Percentiles rank a stretch among this genome's conserved stretches.
These are phyloP conservation scores for Rhodofomes roseus DNA, from an alignment of 1,284 basidiomycete species.

Conservation along the genomic window DNA sequence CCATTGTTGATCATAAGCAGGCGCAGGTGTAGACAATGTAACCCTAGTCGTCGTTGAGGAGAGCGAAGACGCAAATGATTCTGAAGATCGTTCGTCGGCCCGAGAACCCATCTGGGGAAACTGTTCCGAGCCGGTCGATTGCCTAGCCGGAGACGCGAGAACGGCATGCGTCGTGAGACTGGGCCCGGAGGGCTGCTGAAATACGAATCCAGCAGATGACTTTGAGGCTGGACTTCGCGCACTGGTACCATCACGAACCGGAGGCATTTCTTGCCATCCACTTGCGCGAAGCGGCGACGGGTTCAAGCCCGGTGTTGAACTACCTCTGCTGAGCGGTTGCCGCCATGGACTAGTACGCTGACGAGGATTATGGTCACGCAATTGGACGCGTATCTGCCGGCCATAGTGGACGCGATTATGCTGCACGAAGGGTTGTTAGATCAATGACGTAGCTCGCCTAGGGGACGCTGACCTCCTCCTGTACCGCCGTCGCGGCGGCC, in stretches of 20 bases:
- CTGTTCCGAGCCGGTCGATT: neutral
- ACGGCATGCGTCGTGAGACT: neutral
- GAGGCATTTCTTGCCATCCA: neutral
- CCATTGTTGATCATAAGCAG: constrained; percentile 5
- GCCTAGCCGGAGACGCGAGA: neutral
- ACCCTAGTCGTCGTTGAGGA: constrained; percentile 16
- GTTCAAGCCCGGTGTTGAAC: neutral
- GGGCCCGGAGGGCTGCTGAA: neutral
- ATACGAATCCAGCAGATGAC: neutral
- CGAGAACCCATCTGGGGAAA: neutral
- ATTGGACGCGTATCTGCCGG: constrained; percentile 66
- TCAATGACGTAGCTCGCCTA: neutral
- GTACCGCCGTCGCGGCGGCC: constrained; percentile 55
- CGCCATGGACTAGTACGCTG: constrained; percentile 23
- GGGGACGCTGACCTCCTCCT: constrained; percentile 48
- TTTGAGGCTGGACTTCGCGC: neutral
- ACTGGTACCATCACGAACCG: neutral
- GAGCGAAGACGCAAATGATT: constrained; percentile 8
- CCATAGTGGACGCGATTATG: constrained; percentile 66
- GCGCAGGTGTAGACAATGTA: constrained; percentile 6
- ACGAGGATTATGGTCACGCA: constrained; percentile 31
- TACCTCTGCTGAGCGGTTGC: constrained; percentile 12
- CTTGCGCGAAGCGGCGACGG: neutral
- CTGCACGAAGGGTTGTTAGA: constrained; percentile 30
- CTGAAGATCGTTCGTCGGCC: neutral